Evolutionary conservation across 306 rosid genomes (phyloP).

Genomic region (Rosa persica): DNA sequence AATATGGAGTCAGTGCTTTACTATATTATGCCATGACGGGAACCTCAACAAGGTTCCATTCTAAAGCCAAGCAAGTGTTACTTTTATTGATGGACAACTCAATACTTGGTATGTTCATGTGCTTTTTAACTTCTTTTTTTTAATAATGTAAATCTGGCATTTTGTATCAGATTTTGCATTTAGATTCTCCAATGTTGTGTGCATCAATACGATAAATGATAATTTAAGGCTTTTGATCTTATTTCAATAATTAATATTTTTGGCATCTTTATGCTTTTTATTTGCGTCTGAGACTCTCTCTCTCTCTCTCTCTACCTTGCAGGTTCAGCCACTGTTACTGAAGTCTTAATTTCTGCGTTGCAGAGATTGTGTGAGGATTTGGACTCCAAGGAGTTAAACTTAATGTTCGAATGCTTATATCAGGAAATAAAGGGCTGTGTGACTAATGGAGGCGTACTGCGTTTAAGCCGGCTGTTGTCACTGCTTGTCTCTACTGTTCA

Average conservation of each 20-base stretch:
- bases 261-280: conserved; percentile 5
- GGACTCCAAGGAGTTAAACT: conserved; percentile 60
- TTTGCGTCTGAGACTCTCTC: conserved; percentile 27
- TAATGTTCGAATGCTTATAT: conserved; percentile 62
- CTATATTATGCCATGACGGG: conserved; percentile 68
- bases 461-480: conserved; percentile 45
- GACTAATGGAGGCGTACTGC: conserved; percentile 34
- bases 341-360: conserved; percentile 50
- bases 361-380: conserved; percentile 62
- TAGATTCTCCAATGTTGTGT: background rate
- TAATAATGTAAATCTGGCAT: background rate
- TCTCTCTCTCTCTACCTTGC: conserved; percentile 17
- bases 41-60: conserved; percentile 77
- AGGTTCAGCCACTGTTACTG: conserved; percentile 55
- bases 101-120: conserved; percentile 23
- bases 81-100: conserved; percentile 50
- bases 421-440: conserved; percentile 42
- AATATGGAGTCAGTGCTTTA: conserved; percentile 60
- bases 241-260: background rate
- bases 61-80: conserved; percentile 75
- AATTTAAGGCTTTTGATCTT: background rate
- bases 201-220: background rate
- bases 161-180: background rate
- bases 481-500: conserved; percentile 57
- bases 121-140: background rate